Percentiles rank a stretch among this genome's conserved stretches.
phyloP scores from a whole-genome alignment of 2,329 filamentous ascomycete genomes.

The Elsinoe perseae region DNA sequence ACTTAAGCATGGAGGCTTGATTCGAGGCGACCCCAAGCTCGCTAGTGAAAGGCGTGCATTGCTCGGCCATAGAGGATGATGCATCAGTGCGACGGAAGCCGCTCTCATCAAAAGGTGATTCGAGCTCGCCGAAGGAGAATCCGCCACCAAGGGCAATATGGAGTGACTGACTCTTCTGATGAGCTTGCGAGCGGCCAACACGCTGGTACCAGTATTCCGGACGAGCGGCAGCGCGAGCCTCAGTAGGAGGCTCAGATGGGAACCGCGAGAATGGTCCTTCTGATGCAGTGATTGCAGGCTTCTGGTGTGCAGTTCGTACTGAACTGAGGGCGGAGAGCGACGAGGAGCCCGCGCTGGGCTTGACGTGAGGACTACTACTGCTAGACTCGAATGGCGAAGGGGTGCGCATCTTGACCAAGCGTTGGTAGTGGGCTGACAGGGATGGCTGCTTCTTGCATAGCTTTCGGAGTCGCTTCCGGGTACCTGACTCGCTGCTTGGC shows the following conservation, averaged over 20 bases:
- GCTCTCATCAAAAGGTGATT: constrained; percentile 37
- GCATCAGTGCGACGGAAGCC: constrained; percentile 1
- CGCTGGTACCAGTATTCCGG: constrained; percentile 36
- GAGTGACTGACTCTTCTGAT: constrained; percentile 45
- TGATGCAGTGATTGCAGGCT: constrained; percentile 39
- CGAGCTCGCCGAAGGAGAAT: constrained; percentile 25
- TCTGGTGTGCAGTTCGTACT: constrained; percentile 28
- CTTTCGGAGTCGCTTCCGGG: constrained; percentile 50
- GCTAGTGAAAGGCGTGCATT: background rate
- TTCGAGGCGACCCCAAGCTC: constrained; percentile 15
- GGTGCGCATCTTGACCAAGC: constrained; percentile 52
- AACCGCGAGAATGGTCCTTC: constrained; percentile 42
- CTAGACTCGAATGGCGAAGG: constrained; percentile 49
- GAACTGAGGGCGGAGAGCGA: constrained; percentile 42
- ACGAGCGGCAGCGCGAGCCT: constrained; percentile 22
- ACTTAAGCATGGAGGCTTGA: constrained; percentile 34
- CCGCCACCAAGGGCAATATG: constrained; percentile 37
- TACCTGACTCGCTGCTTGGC: constrained; percentile 52
- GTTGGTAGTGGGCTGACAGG: constrained; percentile 57
- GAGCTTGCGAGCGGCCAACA: constrained; percentile 39
- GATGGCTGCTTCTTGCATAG: constrained; percentile 55
- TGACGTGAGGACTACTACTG: constrained; percentile 19
- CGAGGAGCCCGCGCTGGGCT: constrained; percentile 20
- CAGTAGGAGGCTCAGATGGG: constrained; percentile 31
- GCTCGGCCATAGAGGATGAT: constrained; percentile 10